Conservation (phyloP, 2,329 filamentous ascomycete genomes). For the Helicocarpus griseus region DNA sequence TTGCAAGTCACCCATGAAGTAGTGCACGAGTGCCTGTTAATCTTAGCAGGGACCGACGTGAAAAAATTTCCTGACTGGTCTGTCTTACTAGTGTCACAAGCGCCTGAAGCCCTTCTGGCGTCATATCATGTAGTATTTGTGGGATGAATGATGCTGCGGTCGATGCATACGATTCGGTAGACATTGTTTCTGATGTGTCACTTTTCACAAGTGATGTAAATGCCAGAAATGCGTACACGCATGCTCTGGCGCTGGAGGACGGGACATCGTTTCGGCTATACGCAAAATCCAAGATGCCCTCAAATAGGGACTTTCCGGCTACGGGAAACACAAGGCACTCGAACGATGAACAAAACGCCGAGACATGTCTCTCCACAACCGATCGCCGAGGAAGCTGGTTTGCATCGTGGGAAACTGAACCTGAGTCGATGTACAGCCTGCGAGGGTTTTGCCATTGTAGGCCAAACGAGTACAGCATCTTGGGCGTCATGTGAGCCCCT, state of each 20-base stretch:
- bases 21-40: constrained; percentile 29
- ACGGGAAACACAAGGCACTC: too few relatives aligned
- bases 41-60: background rate
- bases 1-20: too few relatives aligned
- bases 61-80: constrained; percentile 5
- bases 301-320: too few relatives aligned
- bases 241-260: too few relatives aligned
- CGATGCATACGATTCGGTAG: constrained; percentile 33
- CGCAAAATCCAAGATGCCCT: too few relatives aligned
- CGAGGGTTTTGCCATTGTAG: constrained; percentile 28
- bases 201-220: constrained; percentile 17
- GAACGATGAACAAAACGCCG: too few relatives aligned
- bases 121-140: constrained; percentile 38
- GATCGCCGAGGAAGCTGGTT: too few relatives aligned
- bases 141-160: constrained; percentile 34
- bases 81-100: constrained; percentile 42
- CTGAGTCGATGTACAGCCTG: background rate
- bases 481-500: constrained; percentile 28
- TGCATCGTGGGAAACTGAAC: constrained; percentile 31
- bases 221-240: too few relatives aligned
- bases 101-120: constrained; percentile 37
- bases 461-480: constrained; percentile 19
- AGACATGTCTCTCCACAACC: too few relatives aligned
- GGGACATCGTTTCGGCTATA: too few relatives aligned
- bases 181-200: constrained; percentile 16